Evolutionary conservation across 2,329 filamentous ascomycete species (phyloP), one percentile per base, ranked within the genome.

Genomic region (Ophiostoma sp.): DNA sequence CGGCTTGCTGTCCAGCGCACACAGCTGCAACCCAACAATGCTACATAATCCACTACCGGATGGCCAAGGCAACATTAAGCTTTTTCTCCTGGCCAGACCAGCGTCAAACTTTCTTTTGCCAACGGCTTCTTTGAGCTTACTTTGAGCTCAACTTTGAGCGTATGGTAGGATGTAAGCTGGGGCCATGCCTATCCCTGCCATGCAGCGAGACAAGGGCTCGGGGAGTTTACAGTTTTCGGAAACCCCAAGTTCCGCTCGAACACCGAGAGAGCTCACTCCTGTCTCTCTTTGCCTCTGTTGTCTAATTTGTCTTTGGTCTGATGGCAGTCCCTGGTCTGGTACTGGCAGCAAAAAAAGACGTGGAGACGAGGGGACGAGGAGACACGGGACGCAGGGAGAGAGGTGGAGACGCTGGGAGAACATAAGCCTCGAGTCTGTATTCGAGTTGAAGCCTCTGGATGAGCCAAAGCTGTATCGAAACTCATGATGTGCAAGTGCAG

Each of bases 1-100:
- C 72, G 72, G 33, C 65, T 11, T 67, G 52, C 41, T 54, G 69
- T 68, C 41, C 62, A 35, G 33, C 31, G 4, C 52, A 27, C 44
- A n/a, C 44, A 48, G 15, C 1, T 57, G 52, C 52, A n/a, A n/a
- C 44, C 17, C 20, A n/a, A 20, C 39, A 31, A 15, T 41, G 39
- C 15, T 33, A 36, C 31, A 35, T n/a, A n/a, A 23, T 11, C 33
- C 57, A 62, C 57, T 62, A 27, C 57, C 57, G 57, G 57, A 17
- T 6, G 57, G 5, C 57, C 13, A 62, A 62, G 57, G n/a, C 52
- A 27, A 57, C 52, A 57, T 57, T 57, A 57, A 57, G 52, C 52
- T 57, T 57, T 20, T 57, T 27, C 52, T 15, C 52, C 27, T 57
- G 52, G 52, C 23, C n/a, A 27, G 52, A 57, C 52, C 23, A 27